These are phyloP conservation scores for Lactarius sanguifluus DNA, from an alignment of 768 basidiomycete genomes.

Conservation along the genomic window DNA sequence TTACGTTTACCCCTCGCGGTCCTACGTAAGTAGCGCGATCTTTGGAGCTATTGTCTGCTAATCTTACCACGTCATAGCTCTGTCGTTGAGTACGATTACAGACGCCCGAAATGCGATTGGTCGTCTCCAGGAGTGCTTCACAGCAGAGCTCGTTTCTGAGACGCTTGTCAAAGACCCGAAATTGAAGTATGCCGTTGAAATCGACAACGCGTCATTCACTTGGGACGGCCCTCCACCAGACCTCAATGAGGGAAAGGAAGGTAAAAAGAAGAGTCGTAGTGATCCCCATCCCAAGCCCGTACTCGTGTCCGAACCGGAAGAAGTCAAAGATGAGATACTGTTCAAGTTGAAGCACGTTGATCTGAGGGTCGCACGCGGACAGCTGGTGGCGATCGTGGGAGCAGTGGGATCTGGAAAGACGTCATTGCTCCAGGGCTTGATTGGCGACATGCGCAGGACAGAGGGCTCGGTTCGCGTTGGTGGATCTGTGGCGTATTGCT, in stretches of 20 bases:
- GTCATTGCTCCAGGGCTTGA: slow-evolving; percentile 68
- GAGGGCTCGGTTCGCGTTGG: slow-evolving; percentile 69
- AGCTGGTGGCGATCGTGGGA: slow-evolving; percentile 80
- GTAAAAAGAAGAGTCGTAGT: slow-evolving; percentile 21
- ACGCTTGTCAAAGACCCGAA: slow-evolving; percentile 52
- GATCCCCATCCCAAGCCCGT: slow-evolving; percentile 19
- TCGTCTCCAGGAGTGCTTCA: slow-evolving; percentile 79
- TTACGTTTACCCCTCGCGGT: slow-evolving; percentile 82
- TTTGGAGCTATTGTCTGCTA: not conserved
- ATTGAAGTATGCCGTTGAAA: slow-evolving; percentile 62
- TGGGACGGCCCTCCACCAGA: slow-evolving; percentile 81
- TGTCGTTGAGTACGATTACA: slow-evolving; percentile 73
- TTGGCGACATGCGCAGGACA: slow-evolving; percentile 81
- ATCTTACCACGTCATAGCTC: slow-evolving; percentile 42
- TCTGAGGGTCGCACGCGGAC: slow-evolving; percentile 68
- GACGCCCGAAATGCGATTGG: slow-evolving; percentile 81
- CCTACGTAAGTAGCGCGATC: slow-evolving; percentile 39
- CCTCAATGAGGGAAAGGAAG: slow-evolving; percentile 35
- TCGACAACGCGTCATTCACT: slow-evolving; percentile 70
- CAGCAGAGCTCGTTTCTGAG: slow-evolving; percentile 72
- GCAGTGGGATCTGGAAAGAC: slow-evolving; percentile 74
- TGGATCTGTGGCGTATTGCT: slow-evolving; percentile 77
- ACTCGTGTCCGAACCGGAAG: slow-evolving; percentile 30
- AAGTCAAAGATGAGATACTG: slow-evolving; percentile 39
- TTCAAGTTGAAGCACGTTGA: slow-evolving; percentile 69